Evolutionary conservation across 805 yeast species (phyloP), one percentile per base, ranked within the genome.

Genomic region (Candida palmyrensis): DNA sequence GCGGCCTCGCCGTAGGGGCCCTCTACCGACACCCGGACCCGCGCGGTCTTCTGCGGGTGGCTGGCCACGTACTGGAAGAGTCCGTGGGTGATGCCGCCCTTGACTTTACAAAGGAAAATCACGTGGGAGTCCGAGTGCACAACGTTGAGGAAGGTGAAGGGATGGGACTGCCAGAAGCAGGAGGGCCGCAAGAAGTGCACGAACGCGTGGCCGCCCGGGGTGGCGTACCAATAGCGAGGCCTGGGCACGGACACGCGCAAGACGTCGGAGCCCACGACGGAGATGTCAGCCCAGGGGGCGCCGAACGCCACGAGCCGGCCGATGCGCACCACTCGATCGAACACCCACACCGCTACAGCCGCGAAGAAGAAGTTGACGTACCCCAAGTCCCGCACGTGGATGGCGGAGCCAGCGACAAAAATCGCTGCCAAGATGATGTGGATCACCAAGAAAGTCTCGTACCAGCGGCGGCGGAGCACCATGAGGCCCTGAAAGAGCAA

Each of bases 401-500:
- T 49, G 75, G 84, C 17, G 67, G 71, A 35, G 57, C 79, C 35
- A 63, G 80, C 47, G 66, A 74, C 36, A 62, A 77, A 37, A 62
- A 72, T 18, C 4, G 44, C 50, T 3, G 62, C 66, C 11, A 54
- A 43, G 13, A 53, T 32, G 25, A 58, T 43, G 38, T 55, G 61
- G n/a, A 33, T n/a, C 6, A 48, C 22, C 12, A 54, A 31, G 32
- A 55, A 43, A 22, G 44, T 14, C 55, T 85, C 44, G 75, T 84
- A 38, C 86, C 86, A 27, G 68, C 83, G 25, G 66, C 79, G 27
- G 80, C 86, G 55, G 85, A 84, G 53, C 66, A 73, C 40, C 53
- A 60, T 40, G 68, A 54, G 26, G 14, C 53, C 45, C 18, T 51
- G 57, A 36, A 53, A 35, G 22, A 49, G 44, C 48, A 56, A 42